A percentile compares a stretch with the other conserved stretches of the same genome.
These are phyloP conservation scores for Fusarium setosum DNA, from an alignment of 2,329 filamentous ascomycete species.

Conservation along the genomic window DNA sequence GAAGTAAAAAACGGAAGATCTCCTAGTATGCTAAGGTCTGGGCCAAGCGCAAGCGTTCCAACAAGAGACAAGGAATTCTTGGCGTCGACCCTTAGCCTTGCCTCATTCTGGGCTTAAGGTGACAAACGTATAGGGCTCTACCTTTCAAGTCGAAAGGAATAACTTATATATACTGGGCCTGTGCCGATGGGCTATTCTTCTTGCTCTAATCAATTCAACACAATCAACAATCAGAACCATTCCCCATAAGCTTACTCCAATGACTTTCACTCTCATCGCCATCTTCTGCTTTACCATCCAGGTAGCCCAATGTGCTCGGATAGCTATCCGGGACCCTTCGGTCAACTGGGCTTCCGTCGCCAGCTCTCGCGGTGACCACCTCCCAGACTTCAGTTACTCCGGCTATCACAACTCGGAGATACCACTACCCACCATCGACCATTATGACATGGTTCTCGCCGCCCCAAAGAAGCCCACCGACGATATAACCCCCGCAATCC, in stretches of 20 bases:
- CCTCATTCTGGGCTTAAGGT: too few species aligned
- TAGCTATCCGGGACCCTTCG: background rate
- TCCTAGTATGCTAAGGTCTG: background rate
- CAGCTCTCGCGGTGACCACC: constrained; percentile 1
- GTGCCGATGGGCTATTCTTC: background rate
- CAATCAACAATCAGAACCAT: background rate
- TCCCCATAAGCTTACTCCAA: background rate
- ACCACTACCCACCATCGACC: background rate
- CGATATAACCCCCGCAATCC: constrained; percentile 9
- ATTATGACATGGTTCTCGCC: background rate
- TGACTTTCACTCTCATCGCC: background rate
- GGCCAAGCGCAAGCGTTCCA: background rate
- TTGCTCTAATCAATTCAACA: background rate
- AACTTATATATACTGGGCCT: background rate
- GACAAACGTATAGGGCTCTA: background rate
- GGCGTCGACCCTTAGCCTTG: too few species aligned
- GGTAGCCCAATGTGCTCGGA: background rate
- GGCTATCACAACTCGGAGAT: constrained; percentile 15
- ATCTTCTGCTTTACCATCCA: background rate
- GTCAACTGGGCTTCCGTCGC: constrained; percentile 6
- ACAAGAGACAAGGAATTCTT: background rate
- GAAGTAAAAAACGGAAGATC: background rate
- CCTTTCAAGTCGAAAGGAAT: background rate
- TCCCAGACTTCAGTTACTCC: constrained; percentile 26
- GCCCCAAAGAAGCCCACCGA: background rate